phyloP scores from a whole-genome alignment of 2,329 filamentous ascomycete genomes.

The Sporothrix phasma region DNA sequence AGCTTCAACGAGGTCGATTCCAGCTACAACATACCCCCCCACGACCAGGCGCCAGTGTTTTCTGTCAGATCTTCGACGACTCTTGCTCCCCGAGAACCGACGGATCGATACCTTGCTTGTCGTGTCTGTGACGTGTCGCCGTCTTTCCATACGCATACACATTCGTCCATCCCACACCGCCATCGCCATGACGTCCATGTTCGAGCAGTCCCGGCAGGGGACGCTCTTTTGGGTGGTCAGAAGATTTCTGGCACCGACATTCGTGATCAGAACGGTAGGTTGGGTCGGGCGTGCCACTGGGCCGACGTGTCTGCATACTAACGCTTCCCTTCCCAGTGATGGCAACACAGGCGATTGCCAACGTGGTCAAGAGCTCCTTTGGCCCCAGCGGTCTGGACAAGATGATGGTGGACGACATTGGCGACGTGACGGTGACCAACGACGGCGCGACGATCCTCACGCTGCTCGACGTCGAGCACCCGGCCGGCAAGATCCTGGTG shows the following conservation, averaged over 20 bases:
- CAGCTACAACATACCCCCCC: neutral
- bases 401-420: slow-evolving; percentile 99
- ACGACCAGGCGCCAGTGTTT: neutral
- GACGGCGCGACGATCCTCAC: slow-evolving; percentile 95
- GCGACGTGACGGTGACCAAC: slow-evolving; percentile 94
- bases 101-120: neutral
- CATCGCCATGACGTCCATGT: slow-evolving; percentile 75
- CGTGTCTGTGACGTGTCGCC: neutral
- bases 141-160: neutral
- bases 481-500: slow-evolving; percentile 95
- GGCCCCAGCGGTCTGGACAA: slow-evolving; percentile 95
- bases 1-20: neutral
- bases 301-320: neutral
- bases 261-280: slow-evolving; percentile 81
- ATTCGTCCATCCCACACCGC: neutral
- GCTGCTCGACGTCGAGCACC: slow-evolving; percentile 93
- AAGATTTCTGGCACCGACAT: slow-evolving; percentile 98
- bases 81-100: neutral
- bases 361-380: slow-evolving; percentile 98
- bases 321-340: slow-evolving; percentile 45
- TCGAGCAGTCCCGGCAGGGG: slow-evolving; percentile 89
- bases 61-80: neutral
- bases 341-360: slow-evolving; percentile 92
- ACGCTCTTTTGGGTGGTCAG: slow-evolving; percentile 93
- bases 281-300: slow-evolving; percentile 9